phyloP scores from a whole-genome alignment of 2,329 filamentous ascomycete genomes.

The Alternaria sp. region DNA sequence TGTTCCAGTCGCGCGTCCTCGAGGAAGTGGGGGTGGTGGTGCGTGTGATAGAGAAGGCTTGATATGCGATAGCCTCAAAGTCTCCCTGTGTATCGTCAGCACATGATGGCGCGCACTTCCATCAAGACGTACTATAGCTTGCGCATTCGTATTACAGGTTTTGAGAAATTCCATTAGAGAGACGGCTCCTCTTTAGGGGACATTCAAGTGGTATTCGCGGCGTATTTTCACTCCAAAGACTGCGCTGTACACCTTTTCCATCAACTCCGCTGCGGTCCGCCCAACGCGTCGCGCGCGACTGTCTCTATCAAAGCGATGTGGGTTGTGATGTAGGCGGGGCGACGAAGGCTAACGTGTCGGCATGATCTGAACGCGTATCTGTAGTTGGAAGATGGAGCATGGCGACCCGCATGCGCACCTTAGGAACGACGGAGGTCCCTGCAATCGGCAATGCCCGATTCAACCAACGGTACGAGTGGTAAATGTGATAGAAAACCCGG shows the following conservation, averaged over 20 bases:
- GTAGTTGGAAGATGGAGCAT: slow-evolving; percentile 36
- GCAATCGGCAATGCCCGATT: neutral
- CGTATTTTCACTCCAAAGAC: slow-evolving; percentile 44
- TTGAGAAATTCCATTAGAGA: slow-evolving; percentile 53
- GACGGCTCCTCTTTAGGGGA: slow-evolving; percentile 47
- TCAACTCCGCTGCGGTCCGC: slow-evolving; percentile 43
- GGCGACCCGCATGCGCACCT: slow-evolving; percentile 27
- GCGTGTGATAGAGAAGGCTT: slow-evolving; percentile 46
- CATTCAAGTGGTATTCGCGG: slow-evolving; percentile 49
- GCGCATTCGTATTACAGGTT: slow-evolving; percentile 50
- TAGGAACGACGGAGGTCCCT: neutral
- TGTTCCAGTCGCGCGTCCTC: slow-evolving; percentile 24
- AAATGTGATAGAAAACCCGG: neutral
- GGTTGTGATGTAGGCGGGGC: slow-evolving; percentile 9
- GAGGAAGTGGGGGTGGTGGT: slow-evolving; percentile 25
- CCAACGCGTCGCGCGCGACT: slow-evolving; percentile 26
- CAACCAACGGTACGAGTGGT: neutral
- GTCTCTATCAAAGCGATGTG: slow-evolving; percentile 17
- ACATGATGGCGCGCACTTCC: neutral
- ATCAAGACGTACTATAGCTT: slow-evolving; percentile 43
- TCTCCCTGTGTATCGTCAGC: slow-evolving; percentile 43
- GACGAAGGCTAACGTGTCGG: slow-evolving; percentile 26
- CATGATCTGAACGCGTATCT: slow-evolving; percentile 34
- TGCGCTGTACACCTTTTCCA: slow-evolving; percentile 48
- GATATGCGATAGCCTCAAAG: slow-evolving; percentile 49